These are phyloP conservation scores for Arthrobotrys sphaeroides DNA, from an alignment of 2,329 filamentous ascomycete species.

Conservation along the genomic window DNA sequence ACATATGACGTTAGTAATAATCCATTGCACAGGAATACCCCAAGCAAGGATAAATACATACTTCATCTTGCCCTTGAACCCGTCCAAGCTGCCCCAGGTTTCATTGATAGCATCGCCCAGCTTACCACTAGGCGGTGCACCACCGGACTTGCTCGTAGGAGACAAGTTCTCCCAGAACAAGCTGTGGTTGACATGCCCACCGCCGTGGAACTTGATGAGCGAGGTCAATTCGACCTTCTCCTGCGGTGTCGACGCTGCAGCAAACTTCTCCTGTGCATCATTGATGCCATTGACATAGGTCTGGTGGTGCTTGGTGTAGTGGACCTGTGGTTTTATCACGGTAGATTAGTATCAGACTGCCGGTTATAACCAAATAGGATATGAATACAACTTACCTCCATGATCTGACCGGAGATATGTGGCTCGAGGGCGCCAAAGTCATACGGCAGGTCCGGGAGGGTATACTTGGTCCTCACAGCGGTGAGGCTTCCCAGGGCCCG, in stretches of 20 bases:
- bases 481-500: conserved; percentile 73
- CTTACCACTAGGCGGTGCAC: conserved; percentile 67
- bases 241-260: conserved; percentile 68
- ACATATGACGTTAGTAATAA: no score
- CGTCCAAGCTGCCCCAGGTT: conserved; percentile 66
- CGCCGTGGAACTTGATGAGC: conserved; percentile 73
- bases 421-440: conserved; percentile 93
- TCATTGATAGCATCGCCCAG: conserved; percentile 61
- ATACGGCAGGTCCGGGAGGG: conserved; percentile 87
- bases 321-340: conserved; percentile 65
- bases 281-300: conserved; percentile 93
- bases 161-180: conserved; percentile 77
- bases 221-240: conserved; percentile 69
- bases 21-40: no score
- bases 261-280: conserved; percentile 76
- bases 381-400: conserved; percentile 68
- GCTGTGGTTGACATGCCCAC: conserved; percentile 73
- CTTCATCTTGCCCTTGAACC: conserved; percentile 70
- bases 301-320: conserved; percentile 93
- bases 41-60: background rate
- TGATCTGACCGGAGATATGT: conserved; percentile 83
- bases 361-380: no score
- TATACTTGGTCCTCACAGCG: conserved; percentile 87
- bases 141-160: conserved; percentile 73
- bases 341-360: background rate